Base-by-base conservation (phyloP, 306 rosid species). In the Alnus rubra region DNA sequence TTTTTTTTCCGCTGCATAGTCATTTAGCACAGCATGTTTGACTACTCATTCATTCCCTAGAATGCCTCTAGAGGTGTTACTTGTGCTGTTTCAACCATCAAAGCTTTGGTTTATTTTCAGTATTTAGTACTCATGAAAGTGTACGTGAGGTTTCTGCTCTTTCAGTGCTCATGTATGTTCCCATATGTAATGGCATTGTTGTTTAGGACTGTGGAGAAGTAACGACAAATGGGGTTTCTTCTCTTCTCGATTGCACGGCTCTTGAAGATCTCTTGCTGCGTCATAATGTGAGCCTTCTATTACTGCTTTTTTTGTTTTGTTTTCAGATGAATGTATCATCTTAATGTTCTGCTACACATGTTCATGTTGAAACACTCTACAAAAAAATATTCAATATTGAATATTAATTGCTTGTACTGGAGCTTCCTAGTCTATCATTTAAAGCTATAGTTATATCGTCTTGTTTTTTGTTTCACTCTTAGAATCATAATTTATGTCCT, bases 211-310 rank as follows among this genome's bases (percentile, higher is more conserved):
- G 97, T 80, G 98, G 98, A 80, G 78, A 79, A 84, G 82, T 91
- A 67, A 93, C 98, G 54, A 79, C 87, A 71, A 82, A 79, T 53
- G 98, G 98, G 81, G 79, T 86, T 80, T 82, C 88, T 73, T 90
- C 87, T 56, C 94, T 93, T 77, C 84, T 89, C 55, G 78, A 84
- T 42, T 93, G 97, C 87, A 78, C 62, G 78, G 96, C 98, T 81
- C 89, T 93, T 69, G 97, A 93, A 87, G 97, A 93, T 89, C 87
- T 93, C 69, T 51, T 87, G 81, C 81, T 93, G 86, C 93, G 92
- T 50, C 98, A 93, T 86, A 93, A 88, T 73, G 98, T 93, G 88
- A 83, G 98, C 58, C 78, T 81, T 79, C 74, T 70, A 4, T 56
- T 35, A 31, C 45, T 0, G 30, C 44, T 74, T 55, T 65, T 44